Conservation (phyloP, 2,329 filamentous ascomycete species). For the Trichoderma atroviride region DNA sequence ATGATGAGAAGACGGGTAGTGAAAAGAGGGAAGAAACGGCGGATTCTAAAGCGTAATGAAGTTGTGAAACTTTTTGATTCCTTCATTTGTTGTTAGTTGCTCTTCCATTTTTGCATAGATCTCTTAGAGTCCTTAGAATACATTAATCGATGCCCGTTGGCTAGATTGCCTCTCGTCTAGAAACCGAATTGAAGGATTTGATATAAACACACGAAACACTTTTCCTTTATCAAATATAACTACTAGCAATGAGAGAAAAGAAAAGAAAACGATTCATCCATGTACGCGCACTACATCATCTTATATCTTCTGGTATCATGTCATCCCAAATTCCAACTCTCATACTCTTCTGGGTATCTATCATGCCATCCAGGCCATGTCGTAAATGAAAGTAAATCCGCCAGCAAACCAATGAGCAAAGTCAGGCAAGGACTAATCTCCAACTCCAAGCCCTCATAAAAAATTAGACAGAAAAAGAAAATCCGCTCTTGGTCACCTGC, state of each 20-base stretch:
- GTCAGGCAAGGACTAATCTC: background rate
- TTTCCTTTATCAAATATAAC: background rate
- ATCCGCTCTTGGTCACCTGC: background rate
- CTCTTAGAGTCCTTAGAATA: background rate
- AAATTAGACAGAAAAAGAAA: background rate
- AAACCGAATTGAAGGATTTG: background rate
- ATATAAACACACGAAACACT: background rate
- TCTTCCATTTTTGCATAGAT: background rate
- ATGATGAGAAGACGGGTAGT: background rate
- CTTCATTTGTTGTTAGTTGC: background rate
- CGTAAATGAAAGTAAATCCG: conserved; percentile 17
- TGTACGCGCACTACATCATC: conserved; percentile 4
- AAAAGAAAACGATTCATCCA: background rate
- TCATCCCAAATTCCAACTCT: background rate
- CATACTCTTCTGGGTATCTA: conserved; percentile 19
- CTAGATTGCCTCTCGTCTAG: background rate
- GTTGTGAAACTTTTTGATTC: background rate
- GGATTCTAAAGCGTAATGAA: background rate
- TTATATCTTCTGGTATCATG: background rate
- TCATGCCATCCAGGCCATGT: conserved; percentile 22
- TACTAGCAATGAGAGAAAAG: background rate
- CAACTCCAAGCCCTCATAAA: background rate
- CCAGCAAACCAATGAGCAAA: background rate
- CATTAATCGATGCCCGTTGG: background rate
- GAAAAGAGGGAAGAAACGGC: background rate